Evolutionary conservation across 176 grass and related monocot species (phyloP), one percentile per base, ranked within the genome.

Genomic region (Phoenix dactylifera): DNA sequence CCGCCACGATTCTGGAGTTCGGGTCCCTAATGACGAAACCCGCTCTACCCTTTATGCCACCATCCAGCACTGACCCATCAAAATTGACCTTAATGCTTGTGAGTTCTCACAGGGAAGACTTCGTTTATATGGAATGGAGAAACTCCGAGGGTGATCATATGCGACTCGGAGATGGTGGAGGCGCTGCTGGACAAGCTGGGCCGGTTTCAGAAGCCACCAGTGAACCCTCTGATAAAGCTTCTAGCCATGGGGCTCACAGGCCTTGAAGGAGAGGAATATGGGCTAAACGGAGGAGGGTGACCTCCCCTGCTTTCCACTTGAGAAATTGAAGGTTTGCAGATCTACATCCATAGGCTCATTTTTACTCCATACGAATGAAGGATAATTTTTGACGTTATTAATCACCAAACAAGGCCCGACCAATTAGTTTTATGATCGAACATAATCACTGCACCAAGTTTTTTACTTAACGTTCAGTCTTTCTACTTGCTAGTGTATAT

Each of bases 221-320:
- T 74, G 18, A 75, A 70, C 18, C 65, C 35, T 25, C 26, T 63
- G 22, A 49, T 66, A 16, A 52, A 56, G 61, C 55, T 72, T 22
- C 29, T 81, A 1, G 30, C 28, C 3, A 32, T 18, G 44, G 78
- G 78, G 10, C 24, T 81, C 26, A 6, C 32, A 17, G 26, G 25
- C 2, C 59, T 62, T 18, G 58, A 75, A 70, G 78, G 78, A 20
- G 78, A 75, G 23, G 61, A 81, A 59, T 81, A 59, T 81, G 78
- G 78, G 26, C 22, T 48, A 64, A 70, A 24, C 56, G 66, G 22
- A 74, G 71, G 59, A 74, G 59, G 52, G 54, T 75, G 19, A 49
- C 75, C 32, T 75, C 60, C 24, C 78, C 78, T 16, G 78, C 71
- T n/a, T 81, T 81, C 23, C 72, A 81, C 54, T 81, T 26, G 71